Evolutionary conservation across 75 land plant genomes (phyloP).

Genomic region (Selaginella tamariscina): DNA sequence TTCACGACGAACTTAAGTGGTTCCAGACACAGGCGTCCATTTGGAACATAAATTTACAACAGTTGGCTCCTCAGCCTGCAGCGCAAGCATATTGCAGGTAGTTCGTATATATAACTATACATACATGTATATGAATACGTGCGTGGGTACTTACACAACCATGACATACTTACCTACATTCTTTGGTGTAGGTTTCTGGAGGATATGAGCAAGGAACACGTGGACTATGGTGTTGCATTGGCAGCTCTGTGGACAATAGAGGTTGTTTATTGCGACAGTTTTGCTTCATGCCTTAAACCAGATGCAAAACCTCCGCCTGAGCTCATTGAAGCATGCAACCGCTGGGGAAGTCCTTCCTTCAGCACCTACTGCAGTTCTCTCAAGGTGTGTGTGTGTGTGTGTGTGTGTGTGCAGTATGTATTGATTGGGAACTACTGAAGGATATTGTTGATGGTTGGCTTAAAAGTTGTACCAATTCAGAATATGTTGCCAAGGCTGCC

Average conservation of each 20-base stretch:
- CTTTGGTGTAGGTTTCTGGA: conserved; percentile 78
- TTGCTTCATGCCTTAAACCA: conserved; percentile 49
- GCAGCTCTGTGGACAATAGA: conserved; percentile 83
- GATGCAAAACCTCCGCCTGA: conserved; percentile 52
- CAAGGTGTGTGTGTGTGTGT: conserved; percentile 58
- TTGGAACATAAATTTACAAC: conserved; percentile 34
- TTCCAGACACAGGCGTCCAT: conserved; percentile 55
- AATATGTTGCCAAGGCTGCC: conserved; percentile 36
- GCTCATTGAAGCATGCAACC: conserved; percentile 53
- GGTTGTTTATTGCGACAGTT: conserved; percentile 64
- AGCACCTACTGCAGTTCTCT: conserved; percentile 42
- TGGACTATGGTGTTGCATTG: conserved; percentile 43
- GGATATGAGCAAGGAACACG: conserved; percentile 35
- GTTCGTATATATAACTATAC: not conserved
- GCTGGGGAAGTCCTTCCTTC: conserved; percentile 79
- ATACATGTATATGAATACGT: no score
- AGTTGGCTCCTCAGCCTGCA: conserved; percentile 28
- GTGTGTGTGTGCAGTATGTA: no score
- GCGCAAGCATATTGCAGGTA: conserved; percentile 61
- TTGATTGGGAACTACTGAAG: no score
- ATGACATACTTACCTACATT: no score
- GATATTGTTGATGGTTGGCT: conserved; percentile 51
- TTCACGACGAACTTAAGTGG: conserved; percentile 64
- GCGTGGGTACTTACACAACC: no score
- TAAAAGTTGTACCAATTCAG: conserved; percentile 27